Conservation (phyloP, 305 asterid species). For the Solanum hybrid region DNA sequence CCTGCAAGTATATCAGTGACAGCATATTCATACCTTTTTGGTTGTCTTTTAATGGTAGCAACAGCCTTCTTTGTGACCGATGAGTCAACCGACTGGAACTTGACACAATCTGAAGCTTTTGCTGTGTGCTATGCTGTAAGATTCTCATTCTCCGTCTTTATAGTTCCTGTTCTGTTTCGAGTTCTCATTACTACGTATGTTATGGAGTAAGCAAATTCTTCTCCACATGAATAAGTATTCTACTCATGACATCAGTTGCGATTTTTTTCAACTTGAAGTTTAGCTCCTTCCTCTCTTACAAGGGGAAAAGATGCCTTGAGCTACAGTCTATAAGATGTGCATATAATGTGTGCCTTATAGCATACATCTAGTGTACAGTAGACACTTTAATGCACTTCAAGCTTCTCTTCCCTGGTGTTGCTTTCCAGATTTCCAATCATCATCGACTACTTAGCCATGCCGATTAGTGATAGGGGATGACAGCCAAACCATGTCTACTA, state of each 20-base stretch:
- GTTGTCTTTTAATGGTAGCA: slow-evolving; percentile 59
- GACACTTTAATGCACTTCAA: not conserved
- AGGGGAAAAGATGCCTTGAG: not conserved
- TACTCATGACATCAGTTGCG: not conserved
- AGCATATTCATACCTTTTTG: slow-evolving; percentile 80
- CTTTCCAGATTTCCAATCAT: not conserved
- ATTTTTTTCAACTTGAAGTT: not conserved
- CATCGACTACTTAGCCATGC: not conserved
- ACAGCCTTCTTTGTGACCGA: slow-evolving; percentile 46
- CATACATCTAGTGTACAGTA: not conserved
- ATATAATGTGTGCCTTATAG: not conserved
- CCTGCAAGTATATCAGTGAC: slow-evolving; percentile 94
- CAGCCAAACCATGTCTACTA: not conserved
- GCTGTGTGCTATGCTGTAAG: slow-evolving; percentile 95
- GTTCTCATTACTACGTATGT: not conserved
- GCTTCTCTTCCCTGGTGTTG: not conserved
- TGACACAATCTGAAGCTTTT: slow-evolving; percentile 58
- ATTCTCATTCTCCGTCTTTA: not conserved
- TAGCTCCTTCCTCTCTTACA: not conserved
- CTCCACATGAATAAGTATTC: not conserved
- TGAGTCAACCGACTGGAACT: slow-evolving; percentile 63
- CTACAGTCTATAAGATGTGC: not conserved
- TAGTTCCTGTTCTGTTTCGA: not conserved
- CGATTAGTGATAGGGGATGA: not conserved
- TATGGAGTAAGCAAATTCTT: not conserved